phyloP scores from a whole-genome alignment of 1,284 basidiomycete genomes.

The Pascua guehoae region DNA sequence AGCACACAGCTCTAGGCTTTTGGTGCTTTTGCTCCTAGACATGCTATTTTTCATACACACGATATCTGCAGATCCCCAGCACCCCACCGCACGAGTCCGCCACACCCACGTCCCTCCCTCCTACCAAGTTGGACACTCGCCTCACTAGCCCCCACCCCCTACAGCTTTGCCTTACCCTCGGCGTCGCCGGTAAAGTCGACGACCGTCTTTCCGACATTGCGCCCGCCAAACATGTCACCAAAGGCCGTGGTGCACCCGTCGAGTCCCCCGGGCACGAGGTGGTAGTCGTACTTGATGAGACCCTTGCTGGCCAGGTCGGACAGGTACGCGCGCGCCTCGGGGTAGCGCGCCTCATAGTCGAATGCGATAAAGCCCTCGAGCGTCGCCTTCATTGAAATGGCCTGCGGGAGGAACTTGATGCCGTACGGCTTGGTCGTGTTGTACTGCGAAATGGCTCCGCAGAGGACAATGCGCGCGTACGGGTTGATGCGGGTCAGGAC shows the following conservation, averaged over 20 bases:
- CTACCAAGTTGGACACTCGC: too few species aligned
- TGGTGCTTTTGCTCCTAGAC: too few species aligned
- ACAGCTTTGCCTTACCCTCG: too few species aligned
- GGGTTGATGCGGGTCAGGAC: slow-evolving; percentile 68
- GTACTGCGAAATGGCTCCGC: slow-evolving; percentile 64
- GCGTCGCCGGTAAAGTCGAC: too few species aligned
- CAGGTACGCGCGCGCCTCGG: slow-evolving; percentile 51
- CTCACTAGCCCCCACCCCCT: too few species aligned
- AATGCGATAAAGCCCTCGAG: slow-evolving; percentile 76
- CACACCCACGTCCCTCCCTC: too few species aligned
- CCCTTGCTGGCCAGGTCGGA: slow-evolving; percentile 58
- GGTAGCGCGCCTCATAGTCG: slow-evolving; percentile 55
- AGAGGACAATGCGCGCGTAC: slow-evolving; percentile 68
- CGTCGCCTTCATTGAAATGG: slow-evolving; percentile 72
- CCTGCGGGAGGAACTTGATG: slow-evolving; percentile 50
- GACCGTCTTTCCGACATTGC: slow-evolving; percentile 70
- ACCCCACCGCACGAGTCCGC: too few species aligned
- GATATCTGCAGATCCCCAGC: too few species aligned
- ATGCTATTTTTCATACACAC: too few species aligned
- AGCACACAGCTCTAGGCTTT: too few species aligned
- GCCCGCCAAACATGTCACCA: slow-evolving; percentile 67
- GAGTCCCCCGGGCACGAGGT: slow-evolving; percentile 62
- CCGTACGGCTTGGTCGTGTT: slow-evolving; percentile 34
- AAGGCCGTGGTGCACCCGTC: slow-evolving; percentile 67
- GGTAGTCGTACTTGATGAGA: slow-evolving; percentile 74